A percentile compares a stretch with the other conserved stretches of the same genome.
phyloP scores from a whole-genome alignment of 495 filamentous ascomycete species.

The Aspergillus ellipticus region DNA sequence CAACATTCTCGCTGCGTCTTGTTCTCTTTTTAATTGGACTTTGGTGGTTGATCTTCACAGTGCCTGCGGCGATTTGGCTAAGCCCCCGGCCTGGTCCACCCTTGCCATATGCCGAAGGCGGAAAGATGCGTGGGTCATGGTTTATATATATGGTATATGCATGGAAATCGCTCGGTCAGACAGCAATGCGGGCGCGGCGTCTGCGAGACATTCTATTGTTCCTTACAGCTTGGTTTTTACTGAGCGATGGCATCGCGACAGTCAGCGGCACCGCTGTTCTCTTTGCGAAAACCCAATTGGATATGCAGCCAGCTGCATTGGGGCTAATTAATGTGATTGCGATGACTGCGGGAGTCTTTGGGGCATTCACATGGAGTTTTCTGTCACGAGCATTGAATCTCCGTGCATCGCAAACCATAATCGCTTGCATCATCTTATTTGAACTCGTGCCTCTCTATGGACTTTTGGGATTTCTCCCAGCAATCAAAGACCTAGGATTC shows the following conservation, averaged over 20 bases:
- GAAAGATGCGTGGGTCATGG: slow-evolving; percentile 45
- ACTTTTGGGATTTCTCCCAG: slow-evolving; percentile 81
- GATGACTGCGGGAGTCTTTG: slow-evolving; percentile 74
- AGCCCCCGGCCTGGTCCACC: slow-evolving; percentile 86
- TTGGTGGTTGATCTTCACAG: slow-evolving; percentile 95
- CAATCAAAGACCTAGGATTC: slow-evolving; percentile 68
- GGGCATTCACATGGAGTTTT: slow-evolving; percentile 85
- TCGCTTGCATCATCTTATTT: slow-evolving; percentile 84
- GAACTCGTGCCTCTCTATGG: slow-evolving; percentile 92
- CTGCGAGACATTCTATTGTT: slow-evolving; percentile 87
- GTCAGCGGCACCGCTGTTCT: slow-evolving; percentile 92
- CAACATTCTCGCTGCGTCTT: slow-evolving; percentile 72
- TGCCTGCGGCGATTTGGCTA: slow-evolving; percentile 88
- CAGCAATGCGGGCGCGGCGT: slow-evolving; percentile 69
- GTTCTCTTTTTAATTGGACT: slow-evolving; percentile 81
- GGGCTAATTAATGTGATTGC: slow-evolving; percentile 91
- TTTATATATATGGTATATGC: slow-evolving; percentile 68
- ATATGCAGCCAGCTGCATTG: slow-evolving; percentile 84
- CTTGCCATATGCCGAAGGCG: slow-evolving; percentile 38
- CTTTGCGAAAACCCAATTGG: slow-evolving; percentile 89
- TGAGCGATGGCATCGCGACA: slow-evolving; percentile 91
- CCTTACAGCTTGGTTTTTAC: slow-evolving; percentile 86
- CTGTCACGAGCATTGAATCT: slow-evolving; percentile 64
- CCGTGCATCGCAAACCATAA: slow-evolving; percentile 77
- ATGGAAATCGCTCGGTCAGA: slow-evolving; percentile 82